These are phyloP conservation scores for Microbotryomycetes sp. DNA, from an alignment of 1,284 basidiomycete genomes.

Conservation along the genomic window DNA sequence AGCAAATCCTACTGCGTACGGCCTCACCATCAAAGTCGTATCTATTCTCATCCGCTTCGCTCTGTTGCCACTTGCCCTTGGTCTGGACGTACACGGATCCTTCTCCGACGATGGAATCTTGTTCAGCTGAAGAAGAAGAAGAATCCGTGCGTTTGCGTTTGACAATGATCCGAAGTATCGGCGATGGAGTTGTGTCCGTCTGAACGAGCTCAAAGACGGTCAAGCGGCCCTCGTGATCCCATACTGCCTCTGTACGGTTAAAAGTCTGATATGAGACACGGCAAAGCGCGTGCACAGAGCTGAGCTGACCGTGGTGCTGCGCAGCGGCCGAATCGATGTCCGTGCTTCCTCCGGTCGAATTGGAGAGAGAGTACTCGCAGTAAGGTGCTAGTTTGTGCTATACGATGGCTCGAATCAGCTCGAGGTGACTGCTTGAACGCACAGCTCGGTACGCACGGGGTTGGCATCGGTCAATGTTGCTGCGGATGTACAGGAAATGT, in stretches of 20 bases:
- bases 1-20: no score
- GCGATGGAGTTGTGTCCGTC: background rate
- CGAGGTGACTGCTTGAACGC: background rate
- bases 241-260: background rate
- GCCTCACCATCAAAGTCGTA: slow-evolving; percentile 22
- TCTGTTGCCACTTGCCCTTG: slow-evolving; percentile 7
- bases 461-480: background rate
- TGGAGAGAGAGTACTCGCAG: background rate
- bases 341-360: background rate
- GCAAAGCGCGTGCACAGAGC: no score
- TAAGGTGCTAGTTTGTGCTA: slow-evolving; percentile 6
- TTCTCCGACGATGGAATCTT: background rate
- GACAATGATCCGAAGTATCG: background rate
- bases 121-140: background rate
- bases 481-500: background rate
- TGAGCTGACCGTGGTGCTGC: slow-evolving; percentile 5
- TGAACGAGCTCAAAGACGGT: slow-evolving; percentile 4
- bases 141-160: background rate
- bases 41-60: background rate
- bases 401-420: background rate
- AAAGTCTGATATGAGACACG: background rate
- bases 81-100: background rate
- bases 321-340: slow-evolving; percentile 1
- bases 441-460: background rate
- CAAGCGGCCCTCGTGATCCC: slow-evolving; percentile 25